These are phyloP conservation scores for Spergularia bocconei DNA, from an alignment of 148 eudicot genomes.

Conservation along the genomic window DNA sequence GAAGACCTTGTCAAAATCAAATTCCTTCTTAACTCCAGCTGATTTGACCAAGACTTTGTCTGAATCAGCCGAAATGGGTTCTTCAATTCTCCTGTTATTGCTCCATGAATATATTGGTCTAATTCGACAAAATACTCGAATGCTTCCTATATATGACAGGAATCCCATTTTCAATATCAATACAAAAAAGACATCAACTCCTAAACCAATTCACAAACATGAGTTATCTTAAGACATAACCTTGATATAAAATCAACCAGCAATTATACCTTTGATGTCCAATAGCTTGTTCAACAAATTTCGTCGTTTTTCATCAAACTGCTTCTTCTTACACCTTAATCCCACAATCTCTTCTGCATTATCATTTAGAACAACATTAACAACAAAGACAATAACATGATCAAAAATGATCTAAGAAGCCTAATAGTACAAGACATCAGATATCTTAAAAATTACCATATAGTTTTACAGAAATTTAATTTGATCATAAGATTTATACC, in stretches of 20 bases:
- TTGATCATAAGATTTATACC: conserved; percentile 31
- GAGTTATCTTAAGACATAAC: not conserved
- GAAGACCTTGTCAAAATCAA: conserved; percentile 64
- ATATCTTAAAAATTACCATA: not conserved
- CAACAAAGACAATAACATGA: too few species aligned
- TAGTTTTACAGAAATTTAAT: not conserved
- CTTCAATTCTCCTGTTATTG: conserved; percentile 36
- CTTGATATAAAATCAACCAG: not conserved
- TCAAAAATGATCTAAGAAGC: not conserved
- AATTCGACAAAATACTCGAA: conserved; percentile 67
- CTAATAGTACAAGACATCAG: not conserved
- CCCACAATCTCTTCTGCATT: conserved; percentile 52
- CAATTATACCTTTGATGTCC: conserved; percentile 54
- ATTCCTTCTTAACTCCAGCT: conserved; percentile 58
- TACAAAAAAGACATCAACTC: not conserved
- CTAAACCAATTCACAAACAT: not conserved
- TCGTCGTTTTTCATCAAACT: conserved; percentile 49
- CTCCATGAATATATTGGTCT: conserved; percentile 36
- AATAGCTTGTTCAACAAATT: conserved; percentile 59
- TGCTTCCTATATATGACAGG: conserved; percentile 44
- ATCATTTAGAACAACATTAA: conserved; percentile 12
- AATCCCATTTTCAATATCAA: conserved; percentile 8
- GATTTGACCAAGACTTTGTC: conserved; percentile 56
- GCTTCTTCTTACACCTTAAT: conserved; percentile 41
- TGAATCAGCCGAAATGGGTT: conserved; percentile 38